Conservation (phyloP, 129 eudicot species). For the Saussurea involucrata region DNA sequence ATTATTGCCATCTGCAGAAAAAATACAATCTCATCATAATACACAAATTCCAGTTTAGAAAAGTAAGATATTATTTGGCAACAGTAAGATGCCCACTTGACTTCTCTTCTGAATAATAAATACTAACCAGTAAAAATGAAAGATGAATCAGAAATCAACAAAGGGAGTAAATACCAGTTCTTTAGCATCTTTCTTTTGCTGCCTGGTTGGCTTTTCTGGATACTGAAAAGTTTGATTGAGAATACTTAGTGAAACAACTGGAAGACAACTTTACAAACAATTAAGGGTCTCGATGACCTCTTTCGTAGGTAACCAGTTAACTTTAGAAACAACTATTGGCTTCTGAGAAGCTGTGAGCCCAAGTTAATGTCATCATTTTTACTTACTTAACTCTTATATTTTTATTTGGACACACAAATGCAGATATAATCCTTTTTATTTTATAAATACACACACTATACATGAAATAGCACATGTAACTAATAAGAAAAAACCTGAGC, state of each 20-base stretch:
- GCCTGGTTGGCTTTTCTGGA: constrained; percentile 95
- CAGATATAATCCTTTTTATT: background rate
- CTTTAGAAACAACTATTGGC: background rate
- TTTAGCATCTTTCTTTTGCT: constrained; percentile 93
- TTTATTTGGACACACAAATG: background rate
- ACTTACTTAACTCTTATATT: background rate
- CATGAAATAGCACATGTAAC: background rate
- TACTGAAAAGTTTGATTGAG: constrained; percentile 42
- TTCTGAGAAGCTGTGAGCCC: background rate
- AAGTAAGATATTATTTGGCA: too few relatives aligned
- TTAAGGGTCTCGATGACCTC: background rate
- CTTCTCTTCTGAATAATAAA: background rate
- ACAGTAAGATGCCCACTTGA: background rate
- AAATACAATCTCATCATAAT: background rate
- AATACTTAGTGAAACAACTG: background rate
- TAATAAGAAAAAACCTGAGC: constrained; percentile 66
- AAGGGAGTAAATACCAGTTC: constrained; percentile 69
- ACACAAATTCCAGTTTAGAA: background rate
- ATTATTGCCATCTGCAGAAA: constrained; percentile 82
- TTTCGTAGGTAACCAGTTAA: background rate
- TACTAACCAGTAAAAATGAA: constrained; percentile 4
- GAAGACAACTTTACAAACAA: background rate
- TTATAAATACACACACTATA: constrained; percentile 2
- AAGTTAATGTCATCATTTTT: background rate
- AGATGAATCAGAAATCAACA: background rate